phyloP scores from a whole-genome alignment of 176 grass and related monocot species.

The Miscanthus lutarioriparius region DNA sequence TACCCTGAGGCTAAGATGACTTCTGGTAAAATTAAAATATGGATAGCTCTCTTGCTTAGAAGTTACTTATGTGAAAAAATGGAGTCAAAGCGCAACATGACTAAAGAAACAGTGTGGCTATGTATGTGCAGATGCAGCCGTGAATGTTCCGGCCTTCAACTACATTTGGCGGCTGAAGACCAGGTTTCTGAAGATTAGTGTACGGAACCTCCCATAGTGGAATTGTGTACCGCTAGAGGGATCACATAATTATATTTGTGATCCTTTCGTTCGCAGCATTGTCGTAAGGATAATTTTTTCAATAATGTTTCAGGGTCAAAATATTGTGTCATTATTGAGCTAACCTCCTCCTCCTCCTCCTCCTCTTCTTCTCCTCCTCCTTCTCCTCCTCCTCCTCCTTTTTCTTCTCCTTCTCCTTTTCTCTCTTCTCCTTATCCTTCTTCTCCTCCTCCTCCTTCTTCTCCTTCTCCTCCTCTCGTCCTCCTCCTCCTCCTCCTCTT shows the following conservation, averaged over 20 bases:
- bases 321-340: background rate
- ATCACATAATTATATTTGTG: background rate
- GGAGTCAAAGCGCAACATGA: background rate
- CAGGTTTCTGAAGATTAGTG: background rate
- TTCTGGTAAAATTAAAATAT: background rate
- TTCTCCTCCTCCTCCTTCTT: too few relatives aligned
- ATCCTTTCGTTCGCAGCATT: background rate
- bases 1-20: background rate
- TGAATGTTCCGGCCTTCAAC: background rate
- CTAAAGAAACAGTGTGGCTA: background rate
- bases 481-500: too few relatives aligned
- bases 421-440: too few relatives aligned
- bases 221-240: background rate
- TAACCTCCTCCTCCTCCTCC: background rate
- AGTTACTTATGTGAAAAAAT: background rate
- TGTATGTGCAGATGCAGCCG: background rate
- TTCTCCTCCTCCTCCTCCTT: too few relatives aligned
- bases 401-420: too few relatives aligned
- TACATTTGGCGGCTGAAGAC: background rate
- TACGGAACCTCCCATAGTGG: background rate
- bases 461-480: too few relatives aligned
- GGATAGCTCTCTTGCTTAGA: background rate
- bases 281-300: background rate
- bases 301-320: background rate
- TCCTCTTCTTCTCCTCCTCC: too few relatives aligned